Base-by-base conservation (phyloP, 345 rosid genomes). In the Brassica juncea region DNA sequence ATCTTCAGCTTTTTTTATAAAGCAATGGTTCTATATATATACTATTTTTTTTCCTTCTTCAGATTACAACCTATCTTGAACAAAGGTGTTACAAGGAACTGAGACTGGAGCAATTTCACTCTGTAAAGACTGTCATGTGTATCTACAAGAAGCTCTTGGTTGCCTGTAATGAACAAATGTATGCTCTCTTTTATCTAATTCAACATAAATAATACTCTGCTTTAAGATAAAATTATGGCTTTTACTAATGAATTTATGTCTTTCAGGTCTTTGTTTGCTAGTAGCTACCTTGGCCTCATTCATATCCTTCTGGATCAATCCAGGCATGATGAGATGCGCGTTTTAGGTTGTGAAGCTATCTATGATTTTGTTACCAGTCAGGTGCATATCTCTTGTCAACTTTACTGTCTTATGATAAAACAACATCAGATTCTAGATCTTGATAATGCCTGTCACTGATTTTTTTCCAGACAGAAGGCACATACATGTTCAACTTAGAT, bases 61-160 rank as follows among this genome's bases (percentile, higher is more conserved):
- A 92, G 93, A 92, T 92, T 54, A 84, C 97, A 57, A 81, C 77
- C 61, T 84, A 83, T 80, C 90, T 92, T 74, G 95, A 92, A 85
- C 93, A 90, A 84, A 87, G 87, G 80, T 89, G 87, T 81, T 92
- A 89, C 88, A 92, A 72, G 86, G 93, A 92, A 74, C 63, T 92
- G 85, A 88, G 95, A 82, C 84, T 35, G 62, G 91, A 90, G 81
- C 90, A 87, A 52, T 83, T 90, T 73, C 84, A 84, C 25, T 83
- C 83, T 74, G 92, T 88, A 11, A 88, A 85, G 81, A 83, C 80
- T 77, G 88, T 90, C 35, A 84, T 90, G 83, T 74, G 84, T 74
- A 88, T 92, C 64, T 90, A 90, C 86, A 85, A 83, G 82, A 90
- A 88, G 84, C 77, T 92, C 62, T 75, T 90, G 86, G 61, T 80